These are phyloP conservation scores for Podosphaera xanthii DNA, from an alignment of 2,329 filamentous ascomycete species.

Conservation along the genomic window DNA sequence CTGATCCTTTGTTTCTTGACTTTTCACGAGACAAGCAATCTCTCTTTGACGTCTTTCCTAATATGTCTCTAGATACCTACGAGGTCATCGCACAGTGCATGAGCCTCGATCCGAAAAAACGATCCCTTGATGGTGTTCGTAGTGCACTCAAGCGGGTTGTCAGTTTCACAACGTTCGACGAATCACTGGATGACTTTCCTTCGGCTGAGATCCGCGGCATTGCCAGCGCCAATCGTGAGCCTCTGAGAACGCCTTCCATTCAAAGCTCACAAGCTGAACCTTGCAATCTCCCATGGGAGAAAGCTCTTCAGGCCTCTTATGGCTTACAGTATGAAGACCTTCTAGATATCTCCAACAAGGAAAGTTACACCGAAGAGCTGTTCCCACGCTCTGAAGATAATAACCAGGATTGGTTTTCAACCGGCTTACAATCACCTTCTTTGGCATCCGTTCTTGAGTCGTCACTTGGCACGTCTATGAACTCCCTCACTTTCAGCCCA, in stretches of 20 bases:
- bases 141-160: slow-evolving; percentile 58
- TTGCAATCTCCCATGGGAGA: slow-evolving; percentile 85
- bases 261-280: slow-evolving; percentile 63
- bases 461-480: slow-evolving; percentile 57
- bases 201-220: slow-evolving; percentile 54
- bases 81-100: slow-evolving; percentile 81
- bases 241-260: slow-evolving; percentile 83
- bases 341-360: slow-evolving; percentile 60
- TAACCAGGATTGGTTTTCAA: slow-evolving; percentile 56
- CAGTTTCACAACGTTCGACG: slow-evolving; percentile 84
- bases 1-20: slow-evolving; percentile 83
- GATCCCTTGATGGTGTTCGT: slow-evolving; percentile 57
- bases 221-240: slow-evolving; percentile 76
- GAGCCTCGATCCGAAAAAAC: slow-evolving; percentile 73
- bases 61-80: slow-evolving; percentile 95
- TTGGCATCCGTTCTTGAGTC: slow-evolving; percentile 71
- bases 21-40: slow-evolving; percentile 86
- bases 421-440: slow-evolving; percentile 54
- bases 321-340: slow-evolving; percentile 56
- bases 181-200: slow-evolving; percentile 83
- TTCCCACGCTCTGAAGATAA: slow-evolving; percentile 56
- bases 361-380: slow-evolving; percentile 58
- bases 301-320: slow-evolving; percentile 59
- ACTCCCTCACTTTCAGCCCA: slow-evolving; percentile 38
- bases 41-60: slow-evolving; percentile 92